Percentiles rank a stretch among this genome's conserved stretches.
Evolutionary conservation across 345 rosid genomes (phyloP).

Genomic region (Mercurialis annua): DNA sequence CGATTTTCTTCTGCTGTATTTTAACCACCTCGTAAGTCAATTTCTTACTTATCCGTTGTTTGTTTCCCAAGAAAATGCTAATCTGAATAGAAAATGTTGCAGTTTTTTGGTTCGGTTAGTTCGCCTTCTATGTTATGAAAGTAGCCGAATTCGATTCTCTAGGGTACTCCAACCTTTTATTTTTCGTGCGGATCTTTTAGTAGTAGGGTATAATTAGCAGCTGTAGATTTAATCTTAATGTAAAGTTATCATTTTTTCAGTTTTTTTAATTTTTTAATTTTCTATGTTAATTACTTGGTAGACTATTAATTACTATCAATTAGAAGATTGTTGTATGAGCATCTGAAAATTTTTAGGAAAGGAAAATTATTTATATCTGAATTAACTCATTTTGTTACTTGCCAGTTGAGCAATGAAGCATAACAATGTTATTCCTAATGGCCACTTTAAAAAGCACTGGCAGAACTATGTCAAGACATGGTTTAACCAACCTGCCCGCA

Average conservation of each 20-base stretch:
- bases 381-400: neutral
- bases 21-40: neutral
- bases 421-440: conserved; percentile 34
- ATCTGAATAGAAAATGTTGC: neutral
- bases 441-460: conserved; percentile 58
- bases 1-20: conserved; percentile 11
- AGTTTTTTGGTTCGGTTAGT: neutral
- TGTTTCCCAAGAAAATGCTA: neutral
- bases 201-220: too few relatives aligned
- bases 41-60: neutral
- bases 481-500: conserved; percentile 91
- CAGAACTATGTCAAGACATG: conserved; percentile 82
- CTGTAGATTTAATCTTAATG: too few relatives aligned
- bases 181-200: too few relatives aligned
- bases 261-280: too few relatives aligned
- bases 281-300: neutral
- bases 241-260: neutral
- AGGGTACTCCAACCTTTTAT: too few relatives aligned
- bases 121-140: neutral
- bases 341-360: neutral
- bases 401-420: conserved; percentile 60
- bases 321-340: neutral
- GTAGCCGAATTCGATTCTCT: neutral
- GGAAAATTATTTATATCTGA: neutral
- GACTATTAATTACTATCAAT: neutral